These are phyloP conservation scores for Trypanosoma scelopori DNA, from an alignment of 208 protist genomes.

Conservation along the genomic window DNA sequence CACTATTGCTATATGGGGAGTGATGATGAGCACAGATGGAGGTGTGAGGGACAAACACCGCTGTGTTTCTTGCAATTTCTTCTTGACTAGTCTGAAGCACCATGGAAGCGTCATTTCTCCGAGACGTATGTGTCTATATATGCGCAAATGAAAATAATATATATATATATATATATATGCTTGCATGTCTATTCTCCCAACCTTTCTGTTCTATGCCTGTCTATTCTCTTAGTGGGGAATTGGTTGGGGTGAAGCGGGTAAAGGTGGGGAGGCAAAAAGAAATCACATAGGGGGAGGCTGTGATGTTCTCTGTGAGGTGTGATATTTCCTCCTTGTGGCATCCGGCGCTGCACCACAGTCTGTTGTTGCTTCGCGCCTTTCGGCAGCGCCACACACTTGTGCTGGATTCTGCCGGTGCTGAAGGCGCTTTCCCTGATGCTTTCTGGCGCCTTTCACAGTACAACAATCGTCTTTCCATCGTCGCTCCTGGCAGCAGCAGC, in stretches of 20 bases:
- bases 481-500: not conserved
- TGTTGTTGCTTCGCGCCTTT: slow-evolving; percentile 67
- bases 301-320: slow-evolving; percentile 68
- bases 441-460: slow-evolving; percentile 20
- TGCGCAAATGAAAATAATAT: no score
- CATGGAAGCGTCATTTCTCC: no score
- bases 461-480: slow-evolving; percentile 13
- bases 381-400: slow-evolving; percentile 66
- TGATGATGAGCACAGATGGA: no score
- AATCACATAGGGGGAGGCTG: not conserved
- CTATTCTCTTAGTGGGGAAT: not conserved
- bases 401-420: slow-evolving; percentile 17
- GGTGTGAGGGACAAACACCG: no score
- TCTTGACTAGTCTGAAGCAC: no score
- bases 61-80: no score
- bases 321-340: slow-evolving; percentile 59
- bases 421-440: not conserved
- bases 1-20: not conserved
- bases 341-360: slow-evolving; percentile 71
- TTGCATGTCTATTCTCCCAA: no score
- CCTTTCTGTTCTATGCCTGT: no score
- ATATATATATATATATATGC: no score
- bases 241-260: not conserved
- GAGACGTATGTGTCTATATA: no score
- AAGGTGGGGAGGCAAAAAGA: not conserved